Conservation (phyloP, 208 protist species). For the Zelonia costaricensis region DNA sequence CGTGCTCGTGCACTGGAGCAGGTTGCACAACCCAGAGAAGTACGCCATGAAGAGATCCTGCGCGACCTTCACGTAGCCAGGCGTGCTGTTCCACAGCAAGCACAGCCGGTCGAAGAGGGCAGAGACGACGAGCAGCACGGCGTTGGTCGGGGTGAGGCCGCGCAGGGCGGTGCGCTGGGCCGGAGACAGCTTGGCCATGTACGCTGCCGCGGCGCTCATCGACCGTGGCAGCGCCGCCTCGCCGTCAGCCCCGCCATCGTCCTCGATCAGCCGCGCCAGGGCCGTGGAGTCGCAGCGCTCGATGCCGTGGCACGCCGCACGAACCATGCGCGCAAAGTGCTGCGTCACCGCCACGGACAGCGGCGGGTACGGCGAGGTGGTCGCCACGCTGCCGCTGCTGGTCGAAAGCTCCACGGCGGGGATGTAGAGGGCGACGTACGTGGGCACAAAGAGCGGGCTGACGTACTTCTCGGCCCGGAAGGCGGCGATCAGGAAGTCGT, state of each 20-base stretch:
- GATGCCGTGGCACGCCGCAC: constrained; percentile 52
- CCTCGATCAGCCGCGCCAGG: constrained; percentile 38
- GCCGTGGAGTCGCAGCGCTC: constrained; percentile 57
- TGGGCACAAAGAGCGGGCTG: constrained; percentile 72
- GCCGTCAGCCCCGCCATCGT: constrained; percentile 23
- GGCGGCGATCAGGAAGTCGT: constrained; percentile 68
- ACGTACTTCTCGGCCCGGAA: constrained; percentile 62
- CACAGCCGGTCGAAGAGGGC: constrained; percentile 79
- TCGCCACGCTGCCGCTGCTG: not conserved
- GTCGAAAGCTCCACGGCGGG: constrained; percentile 25
- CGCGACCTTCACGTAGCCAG: constrained; percentile 27
- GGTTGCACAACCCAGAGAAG: constrained; percentile 75
- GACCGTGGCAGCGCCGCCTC: constrained; percentile 13
- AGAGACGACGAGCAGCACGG: constrained; percentile 76
- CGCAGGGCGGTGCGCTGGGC: constrained; percentile 29
- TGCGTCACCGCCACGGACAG: constrained; percentile 51
- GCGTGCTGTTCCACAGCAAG: constrained; percentile 52
- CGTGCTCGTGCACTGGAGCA: constrained; percentile 67
- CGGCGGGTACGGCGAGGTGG: constrained; percentile 36
- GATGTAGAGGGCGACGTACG: constrained; percentile 67
- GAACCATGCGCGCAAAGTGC: constrained; percentile 66
- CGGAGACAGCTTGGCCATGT: constrained; percentile 20
- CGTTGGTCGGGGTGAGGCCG: constrained; percentile 54
- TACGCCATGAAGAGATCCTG: constrained; percentile 68
- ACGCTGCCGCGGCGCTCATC: constrained; percentile 5